Evolutionary conservation across 2,329 filamentous ascomycete species (phyloP), one percentile per base, ranked within the genome.

Genomic region (Fusarium veterinarium): DNA sequence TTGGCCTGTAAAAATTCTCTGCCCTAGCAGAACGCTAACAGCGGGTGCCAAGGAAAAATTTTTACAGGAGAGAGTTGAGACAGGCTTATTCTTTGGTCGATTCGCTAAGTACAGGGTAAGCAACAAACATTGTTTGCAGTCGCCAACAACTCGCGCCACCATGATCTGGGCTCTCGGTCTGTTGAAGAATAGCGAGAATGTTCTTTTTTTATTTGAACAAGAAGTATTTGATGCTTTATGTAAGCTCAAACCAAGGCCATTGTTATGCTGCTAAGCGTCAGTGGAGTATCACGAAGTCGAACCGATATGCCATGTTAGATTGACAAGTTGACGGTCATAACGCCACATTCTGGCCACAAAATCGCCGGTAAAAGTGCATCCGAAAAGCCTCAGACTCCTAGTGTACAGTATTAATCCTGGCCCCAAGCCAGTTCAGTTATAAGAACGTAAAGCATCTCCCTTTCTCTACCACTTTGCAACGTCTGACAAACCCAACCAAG

Each of bases 281-380:
- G 12, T 12, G 10, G 30, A 12, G 3, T 31, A 12, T 5, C 3
- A 31, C 0, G 30, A 1, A 31, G 30, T 8, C 28, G 2, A 28
- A 8, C 8, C 2, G 1, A 28, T 28, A 28, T 28, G 28, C 28
- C 8, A 28, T 28, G 28, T 28, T 28, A 28, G 28, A 28, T 7
- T 31, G 30, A 31, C 8, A n/a, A n/a, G 3, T 16, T 5, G 9
- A 8, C 4, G 6, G 6, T 16, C 9, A 17, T 16, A 14, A n/a
- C 1, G 10, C 14, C 6, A 4, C 14, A n/a, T 8, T 17, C 10
- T 30, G 8, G 14, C 14, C 9, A 12, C 14, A n/a, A 48, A 17
- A 6, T 16, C 0, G 3, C 14, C 1, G 11, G 1, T 16, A 7
- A 17, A 4, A 5, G 0, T 4, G 4, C 8, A 8, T 31, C 20